Evolutionary conservation across 2,329 filamentous ascomycete genomes (phyloP), one percentile per base, ranked within the genome.

Genomic region (Fusarium citri): DNA sequence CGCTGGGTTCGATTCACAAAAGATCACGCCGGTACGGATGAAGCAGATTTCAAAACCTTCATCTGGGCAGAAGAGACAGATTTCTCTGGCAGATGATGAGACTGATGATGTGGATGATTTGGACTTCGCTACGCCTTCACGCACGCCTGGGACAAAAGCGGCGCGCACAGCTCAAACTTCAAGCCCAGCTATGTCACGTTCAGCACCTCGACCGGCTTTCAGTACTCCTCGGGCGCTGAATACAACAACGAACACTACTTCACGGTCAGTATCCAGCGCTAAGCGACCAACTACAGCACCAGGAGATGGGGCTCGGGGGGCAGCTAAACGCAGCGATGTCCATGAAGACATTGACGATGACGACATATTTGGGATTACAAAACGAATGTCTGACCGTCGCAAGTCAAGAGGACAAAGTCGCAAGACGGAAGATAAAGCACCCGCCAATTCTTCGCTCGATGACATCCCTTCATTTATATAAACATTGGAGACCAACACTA

Each of bases 381-480:
- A 74, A 53, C 72, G 78, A 47, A 76, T 74, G 48, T 64, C 76
- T 42, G 70, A 72, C 25, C 74, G 80, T 18, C 71, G 76, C 48
- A 75, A 77, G 54, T 78, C 79, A 8, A 74, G 74, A 26, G 77
- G 77, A 11, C 69, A 78, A 40, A 54, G 75, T 6, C 74, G 71
- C 50, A 77, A 59, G 22, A 31, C 58, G 2, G 62, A 65, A 56
- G 66, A 69, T 6, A 64, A 41, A 28, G 45, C 61, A 23, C 42
- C 67, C 4, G 15, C 63, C 14, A 75, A 61, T 18, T 49, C 65
- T 10, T 60, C 71, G 8, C 69, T 72, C n/a, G 76, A 79, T 43
- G 73, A 73, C n/a, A 81, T 82, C 62, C 80, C 80, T 8, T 77
- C 78, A 7, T 81, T 81, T 63, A 68, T 80, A 64, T 81, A 66